Percentiles rank a stretch among this genome's conserved stretches.
phyloP scores from a whole-genome alignment of 1,139 yeast genomes.

The Geotrichum europaeum region DNA sequence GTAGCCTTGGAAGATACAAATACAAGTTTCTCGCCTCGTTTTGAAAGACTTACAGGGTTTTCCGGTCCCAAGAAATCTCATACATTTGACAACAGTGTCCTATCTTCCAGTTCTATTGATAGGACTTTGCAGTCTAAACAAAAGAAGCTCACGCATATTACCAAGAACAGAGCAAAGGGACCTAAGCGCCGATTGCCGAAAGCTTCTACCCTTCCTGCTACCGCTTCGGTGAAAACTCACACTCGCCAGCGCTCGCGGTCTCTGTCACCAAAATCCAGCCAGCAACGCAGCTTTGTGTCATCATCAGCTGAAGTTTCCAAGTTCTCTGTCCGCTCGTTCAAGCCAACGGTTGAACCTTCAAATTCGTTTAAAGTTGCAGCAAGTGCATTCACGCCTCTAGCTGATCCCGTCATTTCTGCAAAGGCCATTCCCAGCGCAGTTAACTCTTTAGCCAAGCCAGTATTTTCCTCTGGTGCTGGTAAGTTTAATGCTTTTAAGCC shows the following conservation, averaged over 20 bases:
- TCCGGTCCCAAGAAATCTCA: slow-evolving; percentile 15
- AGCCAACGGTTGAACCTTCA: slow-evolving; percentile 2
- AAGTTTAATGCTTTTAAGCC: slow-evolving; percentile 1
- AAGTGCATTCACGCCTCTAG: neutral
- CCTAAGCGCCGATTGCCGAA: slow-evolving; percentile 68
- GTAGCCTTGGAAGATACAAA: slow-evolving; percentile 12
- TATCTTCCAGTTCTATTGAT: slow-evolving; percentile 2
- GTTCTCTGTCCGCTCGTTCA: neutral
- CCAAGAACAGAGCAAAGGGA: slow-evolving; percentile 61
- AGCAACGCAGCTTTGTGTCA: neutral
- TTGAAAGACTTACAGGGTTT: slow-evolving; percentile 14
- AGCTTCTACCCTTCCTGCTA: slow-evolving; percentile 6
- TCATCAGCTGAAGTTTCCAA: neutral
- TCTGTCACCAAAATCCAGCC: slow-evolving; percentile 1
- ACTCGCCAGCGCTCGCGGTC: slow-evolving; percentile 11
- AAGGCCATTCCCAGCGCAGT: neutral
- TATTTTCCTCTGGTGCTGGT: neutral
- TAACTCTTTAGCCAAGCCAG: neutral
- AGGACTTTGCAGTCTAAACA: neutral
- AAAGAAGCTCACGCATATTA: slow-evolving; percentile 48
- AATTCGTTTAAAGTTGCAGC: neutral
- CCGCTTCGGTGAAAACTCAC: neutral
- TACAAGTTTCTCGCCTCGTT: slow-evolving; percentile 17
- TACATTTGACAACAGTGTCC: slow-evolving; percentile 14
- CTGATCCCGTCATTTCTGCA: neutral